Base-by-base conservation (phyloP, 441 rosid genomes). In the Pelargonium citronellum region DNA sequence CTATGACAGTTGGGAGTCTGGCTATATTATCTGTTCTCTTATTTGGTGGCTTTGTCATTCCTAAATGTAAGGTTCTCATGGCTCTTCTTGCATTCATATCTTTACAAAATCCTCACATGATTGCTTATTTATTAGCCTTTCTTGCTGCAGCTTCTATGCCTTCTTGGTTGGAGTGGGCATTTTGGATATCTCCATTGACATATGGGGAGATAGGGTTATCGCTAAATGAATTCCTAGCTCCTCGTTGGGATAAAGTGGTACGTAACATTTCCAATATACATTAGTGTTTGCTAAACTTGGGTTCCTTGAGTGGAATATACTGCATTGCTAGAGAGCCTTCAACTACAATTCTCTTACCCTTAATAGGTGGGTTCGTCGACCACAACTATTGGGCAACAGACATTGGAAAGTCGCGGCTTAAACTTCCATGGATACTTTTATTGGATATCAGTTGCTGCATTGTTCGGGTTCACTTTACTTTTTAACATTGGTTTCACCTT, bases 151-250 rank as follows among this genome's bases (percentile, higher is more conserved):
- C 84, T 8, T 78, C 86, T 41, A 78, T 86, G 79, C 90, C 92
- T 67, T 60, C 60, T 69, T 89, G 92, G 97, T 68, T 89, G 72
- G 55, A 71, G 20, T 91, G 97, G 92, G 92, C 83, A 22, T 89
- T 91, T 74, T 87, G 95, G 95, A 27, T 87, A 20, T 80, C 84
- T 74, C 92, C 92, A 1, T 58, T 86, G 75, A 71, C 92, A 15
- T 88, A 87, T 78, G 96, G 84, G 16, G 90, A 90, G 81, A 87
- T 90, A 70, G 93, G 90, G 61, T 41, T 85, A 78, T 78, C 87
- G 0, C 55, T 81, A 22, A 91, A 87, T 10, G 91, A 91, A 44
- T 91, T 91, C 73, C 87, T 76, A 12, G 84, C 90, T 69, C 90
- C 91, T 4, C 80, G 90, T 8, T 86, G 95, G 95, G 65, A 79